These are phyloP conservation scores for Sugiyamaella valdiviana DNA, from an alignment of 805 yeast species.

Conservation along the genomic window DNA sequence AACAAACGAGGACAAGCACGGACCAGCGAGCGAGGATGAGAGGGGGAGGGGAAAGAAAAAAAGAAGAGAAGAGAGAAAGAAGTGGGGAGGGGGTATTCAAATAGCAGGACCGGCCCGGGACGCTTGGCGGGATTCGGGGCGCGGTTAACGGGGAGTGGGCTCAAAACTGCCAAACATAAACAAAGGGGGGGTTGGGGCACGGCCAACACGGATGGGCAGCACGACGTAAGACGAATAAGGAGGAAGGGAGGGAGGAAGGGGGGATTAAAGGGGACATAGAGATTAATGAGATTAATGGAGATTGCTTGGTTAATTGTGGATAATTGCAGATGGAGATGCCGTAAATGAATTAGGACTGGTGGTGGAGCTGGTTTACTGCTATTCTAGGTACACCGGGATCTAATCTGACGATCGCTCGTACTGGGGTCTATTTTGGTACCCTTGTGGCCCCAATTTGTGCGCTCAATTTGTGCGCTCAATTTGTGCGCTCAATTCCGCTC, in stretches of 20 bases:
- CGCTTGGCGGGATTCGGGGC: background rate
- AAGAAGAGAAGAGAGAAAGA: background rate
- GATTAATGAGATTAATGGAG: background rate
- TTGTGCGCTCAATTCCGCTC: no score
- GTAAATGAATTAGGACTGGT: background rate
- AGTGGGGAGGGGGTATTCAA: no score
- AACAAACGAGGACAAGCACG: no score
- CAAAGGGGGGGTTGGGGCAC: background rate
- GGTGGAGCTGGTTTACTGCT: no score
- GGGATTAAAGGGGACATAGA: background rate
- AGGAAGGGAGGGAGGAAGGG: background rate
- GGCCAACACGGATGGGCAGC: background rate
- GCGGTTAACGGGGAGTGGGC: conserved; percentile 8
- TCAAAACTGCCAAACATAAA: conserved; percentile 10
- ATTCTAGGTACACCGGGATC: no score
- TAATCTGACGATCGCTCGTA: no score
- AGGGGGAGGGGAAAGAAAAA: background rate
- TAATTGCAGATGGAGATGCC: background rate
- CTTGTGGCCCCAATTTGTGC: no score
- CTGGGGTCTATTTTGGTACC: no score
- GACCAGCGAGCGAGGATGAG: background rate
- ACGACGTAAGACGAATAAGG: background rate
- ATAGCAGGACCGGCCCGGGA: no score
- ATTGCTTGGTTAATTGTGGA: no score
- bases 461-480: no score